These are phyloP conservation scores for Penicillium sp. DNA, from an alignment of 2,329 filamentous ascomycete genomes.

Conservation along the genomic window DNA sequence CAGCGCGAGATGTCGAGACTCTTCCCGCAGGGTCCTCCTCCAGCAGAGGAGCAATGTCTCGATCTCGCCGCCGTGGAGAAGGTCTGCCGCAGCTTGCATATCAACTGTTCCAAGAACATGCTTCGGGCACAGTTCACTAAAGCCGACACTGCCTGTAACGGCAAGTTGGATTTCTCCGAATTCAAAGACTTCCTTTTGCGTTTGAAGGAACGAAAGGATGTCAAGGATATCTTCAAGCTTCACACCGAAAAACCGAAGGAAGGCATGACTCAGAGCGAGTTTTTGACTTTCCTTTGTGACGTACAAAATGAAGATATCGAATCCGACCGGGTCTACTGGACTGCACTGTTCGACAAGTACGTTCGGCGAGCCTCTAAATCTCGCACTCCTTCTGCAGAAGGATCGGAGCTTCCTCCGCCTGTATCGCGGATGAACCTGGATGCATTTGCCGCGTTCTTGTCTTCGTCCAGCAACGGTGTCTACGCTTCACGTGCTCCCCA, in stretches of 20 bases:
- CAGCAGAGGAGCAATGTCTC: slow-evolving; percentile 65
- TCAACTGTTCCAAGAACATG: slow-evolving; percentile 77
- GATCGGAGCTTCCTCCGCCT: slow-evolving; percentile 39
- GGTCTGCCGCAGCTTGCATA: slow-evolving; percentile 85
- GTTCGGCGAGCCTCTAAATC: slow-evolving; percentile 56
- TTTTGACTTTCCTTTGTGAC: slow-evolving; percentile 70
- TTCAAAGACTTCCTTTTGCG: slow-evolving; percentile 81
- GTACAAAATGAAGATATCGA: slow-evolving; percentile 75
- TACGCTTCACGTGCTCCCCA: slow-evolving; percentile 60
- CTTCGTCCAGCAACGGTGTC: slow-evolving; percentile 70
- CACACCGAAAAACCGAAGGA: slow-evolving; percentile 57
- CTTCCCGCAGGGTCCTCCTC: slow-evolving; percentile 44
- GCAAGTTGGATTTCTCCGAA: slow-evolving; percentile 71
- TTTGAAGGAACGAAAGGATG: slow-evolving; percentile 80
- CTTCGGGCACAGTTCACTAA: slow-evolving; percentile 71
- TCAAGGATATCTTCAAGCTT: slow-evolving; percentile 68
- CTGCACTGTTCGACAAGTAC: slow-evolving; percentile 68
- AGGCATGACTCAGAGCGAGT: slow-evolving; percentile 70
- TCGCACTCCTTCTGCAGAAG: slow-evolving; percentile 46
- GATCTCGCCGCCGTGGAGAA: slow-evolving; percentile 76
- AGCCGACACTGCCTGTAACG: slow-evolving; percentile 64
- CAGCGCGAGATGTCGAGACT: slow-evolving; percentile 74
- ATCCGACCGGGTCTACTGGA: slow-evolving; percentile 64
- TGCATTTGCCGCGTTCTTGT: slow-evolving; percentile 73
- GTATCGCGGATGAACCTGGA: slow-evolving; percentile 68